Percentiles rank a stretch among this genome's conserved stretches.
Evolutionary conservation across 1,284 basidiomycete genomes (phyloP).

Genomic region (Ceratobasidium sp.): DNA sequence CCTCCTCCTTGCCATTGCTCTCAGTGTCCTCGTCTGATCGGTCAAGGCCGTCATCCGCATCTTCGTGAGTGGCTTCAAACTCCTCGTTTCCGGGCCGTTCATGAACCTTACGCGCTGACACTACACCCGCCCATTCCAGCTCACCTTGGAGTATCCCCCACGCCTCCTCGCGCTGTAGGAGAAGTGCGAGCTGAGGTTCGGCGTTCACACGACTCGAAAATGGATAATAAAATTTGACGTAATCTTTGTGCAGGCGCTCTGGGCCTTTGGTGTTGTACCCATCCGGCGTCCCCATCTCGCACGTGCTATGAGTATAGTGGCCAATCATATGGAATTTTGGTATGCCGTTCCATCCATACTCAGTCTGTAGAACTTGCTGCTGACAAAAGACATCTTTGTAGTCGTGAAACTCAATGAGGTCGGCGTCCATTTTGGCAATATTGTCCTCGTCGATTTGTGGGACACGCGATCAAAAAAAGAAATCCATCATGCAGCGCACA

Average conservation of each 20-base stretch:
- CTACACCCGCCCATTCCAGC: background rate
- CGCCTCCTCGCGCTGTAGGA: constrained; percentile 11
- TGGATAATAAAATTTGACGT: constrained; percentile 32
- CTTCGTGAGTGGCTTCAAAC: background rate
- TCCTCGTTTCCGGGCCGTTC: background rate
- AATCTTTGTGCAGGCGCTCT: constrained; percentile 41
- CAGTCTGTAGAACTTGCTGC: background rate
- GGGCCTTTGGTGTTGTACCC: constrained; percentile 38
- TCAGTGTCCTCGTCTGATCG: no score
- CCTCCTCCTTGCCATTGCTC: background rate
- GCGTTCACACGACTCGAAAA: constrained; percentile 19
- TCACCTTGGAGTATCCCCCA: background rate
- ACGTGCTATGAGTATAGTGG: constrained; percentile 29
- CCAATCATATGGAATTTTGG: constrained; percentile 38
- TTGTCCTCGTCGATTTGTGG: background rate
- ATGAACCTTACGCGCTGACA: background rate
- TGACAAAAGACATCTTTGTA: constrained; percentile 44
- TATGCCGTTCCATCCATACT: constrained; percentile 5
- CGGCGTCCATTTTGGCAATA: constrained; percentile 35
- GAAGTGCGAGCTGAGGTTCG: constrained; percentile 13
- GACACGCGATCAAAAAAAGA: constrained; percentile 49
- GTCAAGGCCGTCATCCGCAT: background rate
- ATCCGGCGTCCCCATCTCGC: constrained; percentile 31
- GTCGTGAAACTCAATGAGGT: constrained; percentile 45
- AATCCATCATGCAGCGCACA: constrained; percentile 53